These are phyloP conservation scores for Yamadazyma atlantica DNA, from an alignment of 1,139 yeast species.

Conservation along the genomic window DNA sequence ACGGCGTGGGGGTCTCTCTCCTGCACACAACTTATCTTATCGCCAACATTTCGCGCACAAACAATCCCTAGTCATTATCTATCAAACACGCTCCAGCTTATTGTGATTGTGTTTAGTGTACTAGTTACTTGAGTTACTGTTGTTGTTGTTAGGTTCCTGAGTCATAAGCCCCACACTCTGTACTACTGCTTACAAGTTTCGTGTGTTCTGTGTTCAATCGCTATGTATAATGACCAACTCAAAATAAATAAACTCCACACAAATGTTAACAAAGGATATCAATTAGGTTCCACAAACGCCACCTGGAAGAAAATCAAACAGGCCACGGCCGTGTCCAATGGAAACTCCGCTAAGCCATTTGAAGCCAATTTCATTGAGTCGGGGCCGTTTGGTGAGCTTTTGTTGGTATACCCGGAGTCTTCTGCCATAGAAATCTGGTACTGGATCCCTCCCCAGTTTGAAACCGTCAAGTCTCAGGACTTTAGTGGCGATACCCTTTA, in stretches of 20 bases:
- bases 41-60: not conserved
- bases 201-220: not conserved
- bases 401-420: conserved; percentile 29
- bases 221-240: conserved; percentile 16
- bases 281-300: conserved; percentile 43
- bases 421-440: conserved; percentile 50
- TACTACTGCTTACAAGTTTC: too few relatives aligned
- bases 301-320: conserved; percentile 46
- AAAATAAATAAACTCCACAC: conserved; percentile 23
- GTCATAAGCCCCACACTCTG: too few relatives aligned
- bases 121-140: too few relatives aligned
- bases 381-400: conserved; percentile 49
- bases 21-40: conserved; percentile 2
- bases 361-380: conserved; percentile 25
- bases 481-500: conserved; percentile 34
- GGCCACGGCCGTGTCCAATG: conserved; percentile 20
- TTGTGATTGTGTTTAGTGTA: too few relatives aligned
- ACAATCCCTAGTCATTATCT: not conserved
- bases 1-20: not conserved
- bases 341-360: conserved; percentile 2
- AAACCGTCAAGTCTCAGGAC: conserved; percentile 4
- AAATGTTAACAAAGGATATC: conserved; percentile 32
- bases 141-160: too few relatives aligned
- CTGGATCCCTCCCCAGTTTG: conserved; percentile 34
- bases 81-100: too few relatives aligned